Conservation (phyloP, 495 filamentous ascomycete genomes). For the Penicillium cinerascens region DNA sequence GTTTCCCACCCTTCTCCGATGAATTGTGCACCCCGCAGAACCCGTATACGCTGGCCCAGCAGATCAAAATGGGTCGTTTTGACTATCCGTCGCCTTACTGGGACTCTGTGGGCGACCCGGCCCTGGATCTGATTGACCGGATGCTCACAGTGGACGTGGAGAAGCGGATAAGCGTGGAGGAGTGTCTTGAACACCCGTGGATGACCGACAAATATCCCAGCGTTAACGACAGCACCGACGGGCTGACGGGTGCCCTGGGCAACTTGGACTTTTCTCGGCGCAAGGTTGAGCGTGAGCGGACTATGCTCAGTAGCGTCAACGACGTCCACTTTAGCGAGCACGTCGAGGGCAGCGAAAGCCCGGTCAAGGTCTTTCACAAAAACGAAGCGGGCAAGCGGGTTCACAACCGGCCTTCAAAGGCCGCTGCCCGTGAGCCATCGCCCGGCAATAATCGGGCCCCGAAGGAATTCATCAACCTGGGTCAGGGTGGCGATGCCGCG, state of each 20-base stretch:
- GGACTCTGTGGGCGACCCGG: constrained; percentile 87
- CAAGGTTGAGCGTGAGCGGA: constrained; percentile 76
- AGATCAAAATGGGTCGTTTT: constrained; percentile 85
- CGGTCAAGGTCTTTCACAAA: constrained; percentile 75
- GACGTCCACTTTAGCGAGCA: constrained; percentile 66
- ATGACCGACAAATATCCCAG: constrained; percentile 50
- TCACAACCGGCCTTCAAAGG: constrained; percentile 35
- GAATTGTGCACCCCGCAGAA: constrained; percentile 76
- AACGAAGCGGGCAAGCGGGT: constrained; percentile 55
- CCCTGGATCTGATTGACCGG: constrained; percentile 87
- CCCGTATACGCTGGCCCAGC: constrained; percentile 82
- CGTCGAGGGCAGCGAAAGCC: constrained; percentile 50
- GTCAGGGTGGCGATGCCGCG: constrained; percentile 75
- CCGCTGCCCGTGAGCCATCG: constrained; percentile 45
- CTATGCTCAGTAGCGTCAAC: constrained; percentile 78
- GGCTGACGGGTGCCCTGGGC: constrained; percentile 76
- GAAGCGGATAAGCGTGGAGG: constrained; percentile 79
- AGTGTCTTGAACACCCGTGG: constrained; percentile 93
- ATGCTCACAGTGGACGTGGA: constrained; percentile 90
- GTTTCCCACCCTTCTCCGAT: constrained; percentile 95
- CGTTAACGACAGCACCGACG: constrained; percentile 84
- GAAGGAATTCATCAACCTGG: constrained; percentile 73
- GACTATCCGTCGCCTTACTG: constrained; percentile 98
- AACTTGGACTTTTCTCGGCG: constrained; percentile 81
- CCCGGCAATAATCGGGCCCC: constrained; percentile 64